Evolutionary conservation across 2,329 filamentous ascomycete genomes (phyloP).

Genomic region (Boeremia lycopersici): DNA sequence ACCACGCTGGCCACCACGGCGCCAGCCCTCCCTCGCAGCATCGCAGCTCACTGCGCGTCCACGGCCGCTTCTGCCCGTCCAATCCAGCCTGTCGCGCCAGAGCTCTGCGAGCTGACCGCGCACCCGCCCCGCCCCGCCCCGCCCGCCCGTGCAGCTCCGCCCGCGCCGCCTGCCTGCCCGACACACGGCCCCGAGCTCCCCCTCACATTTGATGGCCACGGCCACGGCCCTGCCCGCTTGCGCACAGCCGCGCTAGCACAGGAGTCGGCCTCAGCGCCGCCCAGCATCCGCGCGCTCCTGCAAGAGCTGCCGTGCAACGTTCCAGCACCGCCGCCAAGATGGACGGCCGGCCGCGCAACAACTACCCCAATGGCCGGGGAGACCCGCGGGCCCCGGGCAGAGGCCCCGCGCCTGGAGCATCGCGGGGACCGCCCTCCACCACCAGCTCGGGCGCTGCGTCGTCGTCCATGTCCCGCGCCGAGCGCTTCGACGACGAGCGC

Average conservation of each 20-base stretch:
- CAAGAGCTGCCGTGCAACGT: conserved; percentile 11
- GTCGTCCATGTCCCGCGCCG: conserved; percentile 62
- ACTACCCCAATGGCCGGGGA: conserved; percentile 36
- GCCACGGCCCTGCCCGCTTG: conserved; percentile 19
- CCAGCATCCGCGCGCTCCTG: not conserved
- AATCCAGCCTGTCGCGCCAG: not conserved
- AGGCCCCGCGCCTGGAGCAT: conserved; percentile 34
- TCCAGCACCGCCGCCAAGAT: conserved; percentile 25
- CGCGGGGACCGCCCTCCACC: conserved; percentile 35
- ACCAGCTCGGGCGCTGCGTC: conserved; percentile 33
- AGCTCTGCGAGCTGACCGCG: not conserved
- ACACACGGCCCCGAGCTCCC: conserved; percentile 21
- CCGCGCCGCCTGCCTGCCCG: conserved; percentile 9
- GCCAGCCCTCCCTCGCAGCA: conserved; percentile 15
- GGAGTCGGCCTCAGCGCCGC: not conserved
- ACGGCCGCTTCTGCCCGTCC: not conserved
- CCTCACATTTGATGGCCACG: conserved; percentile 30
- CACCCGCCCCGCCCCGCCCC: not conserved
- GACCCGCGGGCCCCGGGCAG: conserved; percentile 29
- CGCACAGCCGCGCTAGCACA: conserved; percentile 20
- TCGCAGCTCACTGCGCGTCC: conserved; percentile 17
- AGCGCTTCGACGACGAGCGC: conserved; percentile 97
- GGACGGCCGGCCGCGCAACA: conserved; percentile 43
- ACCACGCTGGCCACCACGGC: conserved; percentile 16
- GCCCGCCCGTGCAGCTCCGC: conserved; percentile 2